A percentile compares a stretch with the other conserved stretches of the same genome.
These are phyloP conservation scores for Coemansia sp. DNA, from an alignment of 192 early-diverging fungal genomes.

Conservation along the genomic window DNA sequence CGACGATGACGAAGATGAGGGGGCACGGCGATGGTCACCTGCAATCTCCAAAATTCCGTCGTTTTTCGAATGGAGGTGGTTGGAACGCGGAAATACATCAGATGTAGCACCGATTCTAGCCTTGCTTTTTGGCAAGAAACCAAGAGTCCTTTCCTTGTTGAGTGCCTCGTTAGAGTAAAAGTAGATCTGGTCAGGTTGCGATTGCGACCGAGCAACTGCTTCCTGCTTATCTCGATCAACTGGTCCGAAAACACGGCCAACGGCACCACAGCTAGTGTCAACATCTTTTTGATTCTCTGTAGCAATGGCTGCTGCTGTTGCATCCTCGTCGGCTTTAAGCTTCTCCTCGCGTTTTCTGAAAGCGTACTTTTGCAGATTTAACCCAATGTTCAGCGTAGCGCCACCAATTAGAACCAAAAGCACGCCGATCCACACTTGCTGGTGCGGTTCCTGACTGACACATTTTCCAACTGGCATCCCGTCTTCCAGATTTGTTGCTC, in stretches of 20 bases:
- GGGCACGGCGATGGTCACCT: no score
- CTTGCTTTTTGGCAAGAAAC: background rate
- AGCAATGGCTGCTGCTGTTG: background rate
- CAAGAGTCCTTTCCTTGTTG: background rate
- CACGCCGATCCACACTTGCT: slow-evolving; percentile 71
- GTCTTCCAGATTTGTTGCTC: slow-evolving; percentile 13
- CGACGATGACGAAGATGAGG: background rate
- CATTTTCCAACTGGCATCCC: slow-evolving; percentile 46
- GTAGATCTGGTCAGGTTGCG: slow-evolving; percentile 4
- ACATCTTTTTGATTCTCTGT: background rate
- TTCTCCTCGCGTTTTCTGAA: slow-evolving; percentile 64
- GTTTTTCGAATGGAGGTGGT: background rate
- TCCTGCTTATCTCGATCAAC: background rate
- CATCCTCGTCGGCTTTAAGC: slow-evolving; percentile 13
- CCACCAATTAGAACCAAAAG: slow-evolving; percentile 66
- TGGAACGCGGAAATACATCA: background rate
- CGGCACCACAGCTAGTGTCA: no score
- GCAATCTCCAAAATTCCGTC: background rate
- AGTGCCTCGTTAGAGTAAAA: slow-evolving; percentile 24
- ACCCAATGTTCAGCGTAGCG: slow-evolving; percentile 68
- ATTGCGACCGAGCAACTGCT: slow-evolving; percentile 7
- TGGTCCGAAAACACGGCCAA: no score
- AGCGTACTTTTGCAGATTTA: slow-evolving; percentile 79
- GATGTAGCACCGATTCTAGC: background rate
- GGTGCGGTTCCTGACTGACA: slow-evolving; percentile 49